Evolutionary conservation across 2,329 filamentous ascomycete genomes (phyloP).

Genomic region (Nemania bipapillata): DNA sequence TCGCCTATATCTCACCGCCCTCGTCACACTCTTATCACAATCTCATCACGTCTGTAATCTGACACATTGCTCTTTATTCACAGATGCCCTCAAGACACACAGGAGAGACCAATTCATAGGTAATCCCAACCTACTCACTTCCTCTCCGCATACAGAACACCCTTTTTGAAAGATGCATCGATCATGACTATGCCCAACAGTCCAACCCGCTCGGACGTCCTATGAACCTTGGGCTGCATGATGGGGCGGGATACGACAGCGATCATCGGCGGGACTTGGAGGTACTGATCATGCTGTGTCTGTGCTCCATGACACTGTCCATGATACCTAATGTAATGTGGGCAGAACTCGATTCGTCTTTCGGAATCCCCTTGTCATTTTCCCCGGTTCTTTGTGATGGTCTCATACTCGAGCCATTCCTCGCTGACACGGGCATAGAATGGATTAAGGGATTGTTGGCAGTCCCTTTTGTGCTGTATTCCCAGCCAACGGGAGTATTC

Average conservation of each 20-base stretch:
- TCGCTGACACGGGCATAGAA: slow-evolving; percentile 63
- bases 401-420: slow-evolving; percentile 8
- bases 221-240: slow-evolving; percentile 5
- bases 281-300: slow-evolving; percentile 2
- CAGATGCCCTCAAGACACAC: slow-evolving; percentile 80
- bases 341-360: slow-evolving; percentile 13
- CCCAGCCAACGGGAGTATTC: slow-evolving; percentile 89
- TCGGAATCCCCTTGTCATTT: neutral
- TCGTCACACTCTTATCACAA: slow-evolving; percentile 4
- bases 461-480: slow-evolving; percentile 95
- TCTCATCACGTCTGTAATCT: slow-evolving; percentile 18
- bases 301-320: slow-evolving; percentile 9
- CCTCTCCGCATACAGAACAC: neutral
- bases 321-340: slow-evolving; percentile 9
- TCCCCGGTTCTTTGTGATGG: neutral
- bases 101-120: slow-evolving; percentile 88
- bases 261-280: neutral
- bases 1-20: slow-evolving; percentile 36
- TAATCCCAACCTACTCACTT: slow-evolving; percentile 51
- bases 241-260: neutral
- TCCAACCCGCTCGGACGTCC: neutral
- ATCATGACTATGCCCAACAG: slow-evolving; percentile 3
- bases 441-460: slow-evolving; percentile 97
- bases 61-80: slow-evolving; percentile 32
- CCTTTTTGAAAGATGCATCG: neutral